Evolutionary conservation across 2,329 filamentous ascomycete genomes (phyloP).

Genomic region (Ceratocystis alfenasii): DNA sequence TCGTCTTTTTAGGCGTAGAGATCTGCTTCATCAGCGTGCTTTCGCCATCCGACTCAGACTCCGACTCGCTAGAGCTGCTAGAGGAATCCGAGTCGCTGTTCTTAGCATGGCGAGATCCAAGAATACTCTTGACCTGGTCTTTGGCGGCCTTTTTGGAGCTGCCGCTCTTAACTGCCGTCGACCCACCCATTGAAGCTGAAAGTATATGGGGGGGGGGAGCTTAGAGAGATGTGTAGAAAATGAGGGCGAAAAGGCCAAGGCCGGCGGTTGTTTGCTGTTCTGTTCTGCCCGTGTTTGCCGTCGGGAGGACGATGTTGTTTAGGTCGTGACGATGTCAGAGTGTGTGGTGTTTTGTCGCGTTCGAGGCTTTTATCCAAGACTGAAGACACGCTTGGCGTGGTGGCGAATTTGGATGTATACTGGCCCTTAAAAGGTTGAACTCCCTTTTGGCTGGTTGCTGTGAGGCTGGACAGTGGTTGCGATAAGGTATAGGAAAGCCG

Average conservation of each 20-base stretch:
- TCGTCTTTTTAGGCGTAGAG: constrained; percentile 23
- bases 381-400: not conserved
- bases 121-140: constrained; percentile 23
- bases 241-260: not conserved
- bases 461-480: constrained; percentile 1
- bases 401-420: not conserved
- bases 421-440: not conserved
- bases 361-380: not conserved
- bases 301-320: not conserved
- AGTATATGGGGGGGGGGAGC: no score
- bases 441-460: not conserved
- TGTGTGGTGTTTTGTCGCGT: not conserved
- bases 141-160: constrained; percentile 23
- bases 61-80: constrained; percentile 28
- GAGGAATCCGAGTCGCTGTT: constrained; percentile 24
- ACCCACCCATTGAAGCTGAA: constrained; percentile 18
- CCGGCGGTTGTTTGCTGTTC: not conserved
- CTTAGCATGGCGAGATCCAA: constrained; percentile 23
- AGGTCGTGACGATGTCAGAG: not conserved
- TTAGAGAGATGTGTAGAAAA: not conserved
- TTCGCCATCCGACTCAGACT: constrained; percentile 26
- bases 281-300: not conserved
- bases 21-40: constrained; percentile 20
- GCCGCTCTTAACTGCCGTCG: constrained; percentile 9
- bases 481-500: not conserved